These are phyloP conservation scores for Penicillium robsamsonii DNA, from an alignment of 495 filamentous ascomycete species.

Conservation along the genomic window DNA sequence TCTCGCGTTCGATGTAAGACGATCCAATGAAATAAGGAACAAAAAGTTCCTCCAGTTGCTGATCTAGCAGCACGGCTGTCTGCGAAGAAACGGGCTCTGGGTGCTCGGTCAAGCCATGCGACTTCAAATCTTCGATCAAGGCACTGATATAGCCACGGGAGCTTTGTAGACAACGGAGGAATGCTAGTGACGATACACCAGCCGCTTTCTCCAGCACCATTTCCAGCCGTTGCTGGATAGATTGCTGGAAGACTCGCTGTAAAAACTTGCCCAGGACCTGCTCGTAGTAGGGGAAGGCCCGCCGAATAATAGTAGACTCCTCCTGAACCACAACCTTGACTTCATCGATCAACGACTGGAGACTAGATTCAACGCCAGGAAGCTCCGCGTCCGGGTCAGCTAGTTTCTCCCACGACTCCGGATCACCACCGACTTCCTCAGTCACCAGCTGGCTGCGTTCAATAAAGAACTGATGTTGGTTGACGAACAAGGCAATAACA, in stretches of 20 bases:
- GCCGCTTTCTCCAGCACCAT: slow-evolving; percentile 95
- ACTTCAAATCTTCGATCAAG: slow-evolving; percentile 87
- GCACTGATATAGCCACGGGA: slow-evolving; percentile 80
- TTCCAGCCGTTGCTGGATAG: slow-evolving; percentile 91
- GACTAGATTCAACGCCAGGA: slow-evolving; percentile 84
- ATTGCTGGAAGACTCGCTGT: slow-evolving; percentile 96
- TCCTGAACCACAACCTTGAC: slow-evolving; percentile 95
- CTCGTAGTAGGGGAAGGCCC: slow-evolving; percentile 94
- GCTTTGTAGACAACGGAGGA: slow-evolving; percentile 85
- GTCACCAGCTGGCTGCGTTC: slow-evolving; percentile 85
- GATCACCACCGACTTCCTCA: slow-evolving; percentile 82
- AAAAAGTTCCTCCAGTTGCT: slow-evolving; percentile 95
- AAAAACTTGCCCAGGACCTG: slow-evolving; percentile 88
- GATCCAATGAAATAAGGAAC: slow-evolving; percentile 92
- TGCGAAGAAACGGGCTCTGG: slow-evolving; percentile 88
- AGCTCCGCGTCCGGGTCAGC: slow-evolving; percentile 92
- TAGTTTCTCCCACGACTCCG: slow-evolving; percentile 82
- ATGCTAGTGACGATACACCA: slow-evolving; percentile 85
- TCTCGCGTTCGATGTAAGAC: slow-evolving; percentile 94
- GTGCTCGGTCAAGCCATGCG: slow-evolving; percentile 91
- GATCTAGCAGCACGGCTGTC: slow-evolving; percentile 81
- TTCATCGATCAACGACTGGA: slow-evolving; percentile 90
- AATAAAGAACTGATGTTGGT: slow-evolving; percentile 99
- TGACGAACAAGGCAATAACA: slow-evolving; percentile 93
- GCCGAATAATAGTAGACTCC: slow-evolving; percentile 91